Base-by-base conservation (phyloP, 176 grass and related monocot species). In the Neostapfia colusana region DNA sequence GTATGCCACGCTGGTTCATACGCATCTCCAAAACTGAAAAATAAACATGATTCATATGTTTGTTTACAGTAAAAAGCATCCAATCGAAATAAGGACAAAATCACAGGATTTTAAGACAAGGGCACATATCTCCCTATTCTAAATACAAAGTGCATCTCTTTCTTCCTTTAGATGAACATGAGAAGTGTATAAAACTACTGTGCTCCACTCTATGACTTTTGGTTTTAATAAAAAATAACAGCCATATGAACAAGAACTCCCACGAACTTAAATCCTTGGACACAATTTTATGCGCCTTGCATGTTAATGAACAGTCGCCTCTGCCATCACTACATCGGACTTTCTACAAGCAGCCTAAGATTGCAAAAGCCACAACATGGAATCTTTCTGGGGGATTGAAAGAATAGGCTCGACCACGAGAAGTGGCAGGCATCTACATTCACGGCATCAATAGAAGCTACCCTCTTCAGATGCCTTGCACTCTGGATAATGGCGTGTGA, bases 101-200 rank as follows among this genome's bases (percentile, higher is more conserved):
- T 53, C 6, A 31, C 10, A 11, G 0, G 4, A 14, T 20, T 67
- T 75, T 26, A 0, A 2, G 14, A 55, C 10, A 16, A 10, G 0
- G 1, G 8, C 18, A 10, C 18, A 37, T 12, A 35, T 20, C 3
- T 67, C 53, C 2, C 31, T 16, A 50, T 40, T 67, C 3, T 3
- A 62, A 72, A 20, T 54, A 31, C 21, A 4, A 24, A 13, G 46
- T 28, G 63, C 35, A 34, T 26, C 13, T 70, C 12, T 48, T 14
- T 55, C 31, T 70, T 46, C 44, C 64, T 77, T 69, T 51, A 4
- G 24, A 70, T 36, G 20, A 69, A 65, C 37, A 64, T 37, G 6
- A 73, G 40, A 39, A 31, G 61, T 69, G 54, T 79, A 83, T 70
- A 88, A 39, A 88, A 45, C 75, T 67, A 35, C 42, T 44, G 7